Evolutionary conservation across 2,329 filamentous ascomycete species (phyloP).

Genomic region (Fusarium sp.): DNA sequence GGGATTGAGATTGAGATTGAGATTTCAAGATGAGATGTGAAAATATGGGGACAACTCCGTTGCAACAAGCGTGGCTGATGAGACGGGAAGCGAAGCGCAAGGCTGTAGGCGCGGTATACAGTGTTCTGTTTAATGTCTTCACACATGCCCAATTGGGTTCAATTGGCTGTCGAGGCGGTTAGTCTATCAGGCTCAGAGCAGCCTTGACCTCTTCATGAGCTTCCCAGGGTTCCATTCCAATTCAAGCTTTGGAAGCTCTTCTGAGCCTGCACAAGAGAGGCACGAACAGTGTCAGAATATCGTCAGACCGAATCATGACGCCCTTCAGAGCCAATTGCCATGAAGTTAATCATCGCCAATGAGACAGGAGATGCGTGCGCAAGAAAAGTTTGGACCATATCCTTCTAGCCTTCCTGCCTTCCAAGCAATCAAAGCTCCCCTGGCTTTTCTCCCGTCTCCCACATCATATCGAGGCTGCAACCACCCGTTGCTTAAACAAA

Average conservation of each 20-base stretch:
- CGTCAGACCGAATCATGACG: not conserved
- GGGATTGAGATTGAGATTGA: not conserved
- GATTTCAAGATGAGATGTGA: slow-evolving; percentile 27
- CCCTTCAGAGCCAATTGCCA: not conserved
- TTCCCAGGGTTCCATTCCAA: not conserved
- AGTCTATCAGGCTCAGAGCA: slow-evolving; percentile 9
- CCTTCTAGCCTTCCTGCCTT: too few relatives aligned
- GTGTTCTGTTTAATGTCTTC: slow-evolving; percentile 2
- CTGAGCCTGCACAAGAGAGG: not conserved
- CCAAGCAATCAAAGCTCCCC: slow-evolving; percentile 15
- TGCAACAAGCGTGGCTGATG: slow-evolving; percentile 19
- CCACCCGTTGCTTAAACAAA: slow-evolving; percentile 12
- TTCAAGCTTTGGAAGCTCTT: not conserved
- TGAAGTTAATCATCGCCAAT: slow-evolving; percentile 5
- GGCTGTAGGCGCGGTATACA: slow-evolving; percentile 25
- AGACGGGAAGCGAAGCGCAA: slow-evolving; percentile 5
- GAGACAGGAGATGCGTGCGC: not conserved
- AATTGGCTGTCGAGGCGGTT: slow-evolving; percentile 22
- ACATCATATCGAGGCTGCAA: slow-evolving; percentile 1
- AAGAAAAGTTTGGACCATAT: slow-evolving; percentile 4
- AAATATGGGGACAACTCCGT: slow-evolving; percentile 22
- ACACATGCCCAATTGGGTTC: slow-evolving; percentile 18
- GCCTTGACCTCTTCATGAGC: slow-evolving; percentile 37
- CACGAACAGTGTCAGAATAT: not conserved
- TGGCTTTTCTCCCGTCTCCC: not conserved